phyloP scores from a whole-genome alignment of 768 basidiomycete genomes.

The Leccinum variicolor region DNA sequence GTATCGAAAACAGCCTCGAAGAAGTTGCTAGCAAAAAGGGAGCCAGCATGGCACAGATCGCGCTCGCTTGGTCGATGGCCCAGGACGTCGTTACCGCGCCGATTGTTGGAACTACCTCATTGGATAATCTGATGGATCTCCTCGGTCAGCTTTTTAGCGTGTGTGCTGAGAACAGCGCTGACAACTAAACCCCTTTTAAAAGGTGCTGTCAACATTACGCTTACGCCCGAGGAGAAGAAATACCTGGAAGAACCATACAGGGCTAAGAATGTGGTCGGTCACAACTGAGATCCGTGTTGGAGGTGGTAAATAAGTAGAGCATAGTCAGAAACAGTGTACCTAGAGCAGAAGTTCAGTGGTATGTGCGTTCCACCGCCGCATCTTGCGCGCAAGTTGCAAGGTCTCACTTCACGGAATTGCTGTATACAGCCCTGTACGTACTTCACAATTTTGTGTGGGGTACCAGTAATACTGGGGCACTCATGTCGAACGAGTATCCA shows the following conservation, averaged over 20 bases:
- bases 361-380: not conserved
- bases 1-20: not conserved
- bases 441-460: no score
- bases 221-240: slow-evolving; percentile 8
- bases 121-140: slow-evolving; percentile 8
- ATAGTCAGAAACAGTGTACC: not conserved
- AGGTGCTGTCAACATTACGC: slow-evolving; percentile 6
- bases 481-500: no score
- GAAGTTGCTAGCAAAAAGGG: slow-evolving; percentile 5
- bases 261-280: slow-evolving; percentile 39
- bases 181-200: not conserved
- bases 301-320: not conserved
- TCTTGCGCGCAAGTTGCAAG: no score
- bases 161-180: not conserved
- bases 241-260: slow-evolving; percentile 10
- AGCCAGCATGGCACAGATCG: not conserved
- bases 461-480: no score
- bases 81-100: slow-evolving; percentile 7
- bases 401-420: no score
- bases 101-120: slow-evolving; percentile 8
- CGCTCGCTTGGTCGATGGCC: slow-evolving; percentile 4
- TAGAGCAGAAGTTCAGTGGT: not conserved
- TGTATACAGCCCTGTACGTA: no score
- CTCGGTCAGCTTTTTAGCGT: not conserved
- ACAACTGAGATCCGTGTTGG: slow-evolving; percentile 23